Evolutionary conservation across 73 alveolate species (phyloP).

Genomic region (Paramecium biaurelia): DNA sequence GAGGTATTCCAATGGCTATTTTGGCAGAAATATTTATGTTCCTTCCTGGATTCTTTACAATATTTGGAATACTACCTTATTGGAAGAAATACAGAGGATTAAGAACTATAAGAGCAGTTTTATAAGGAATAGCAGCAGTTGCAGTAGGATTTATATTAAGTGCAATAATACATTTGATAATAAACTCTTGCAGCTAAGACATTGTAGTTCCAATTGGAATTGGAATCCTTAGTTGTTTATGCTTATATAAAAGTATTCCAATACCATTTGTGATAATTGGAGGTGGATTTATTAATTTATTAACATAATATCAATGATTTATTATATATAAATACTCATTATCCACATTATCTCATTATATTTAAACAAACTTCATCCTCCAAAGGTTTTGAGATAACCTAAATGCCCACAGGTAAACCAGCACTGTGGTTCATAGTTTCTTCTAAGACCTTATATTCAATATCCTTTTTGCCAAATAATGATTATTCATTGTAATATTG

Average conservation of each 20-base stretch:
- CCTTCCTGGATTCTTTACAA: conserved; percentile 51
- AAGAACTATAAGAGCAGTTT: neutral
- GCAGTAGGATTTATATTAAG: conserved; percentile 32
- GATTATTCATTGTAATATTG: conserved; percentile 33
- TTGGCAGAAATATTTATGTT: conserved; percentile 19
- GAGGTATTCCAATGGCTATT: conserved; percentile 47
- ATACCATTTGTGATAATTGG: conserved; percentile 10
- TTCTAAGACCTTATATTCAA: conserved; percentile 32
- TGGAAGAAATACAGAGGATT: conserved; percentile 44
- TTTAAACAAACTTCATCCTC: conserved; percentile 76
- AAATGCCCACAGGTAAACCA: conserved; percentile 83
- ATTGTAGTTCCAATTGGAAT: neutral
- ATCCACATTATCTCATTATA: conserved; percentile 4
- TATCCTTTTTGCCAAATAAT: conserved; percentile 50
- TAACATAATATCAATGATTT: neutral
- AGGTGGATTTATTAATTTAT: conserved; percentile 33
- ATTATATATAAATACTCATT: neutral
- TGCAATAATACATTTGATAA: neutral
- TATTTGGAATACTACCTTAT: conserved; percentile 40
- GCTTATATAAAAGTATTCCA: neutral
- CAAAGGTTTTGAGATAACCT: conserved; percentile 73
- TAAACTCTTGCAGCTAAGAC: neutral
- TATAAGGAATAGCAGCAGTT: conserved; percentile 49
- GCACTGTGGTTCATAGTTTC: conserved; percentile 71
- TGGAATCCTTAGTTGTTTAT: neutral